Evolutionary conservation across 164 flowering plant genomes (phyloP).

Genomic region (Taxillus chinensis): DNA sequence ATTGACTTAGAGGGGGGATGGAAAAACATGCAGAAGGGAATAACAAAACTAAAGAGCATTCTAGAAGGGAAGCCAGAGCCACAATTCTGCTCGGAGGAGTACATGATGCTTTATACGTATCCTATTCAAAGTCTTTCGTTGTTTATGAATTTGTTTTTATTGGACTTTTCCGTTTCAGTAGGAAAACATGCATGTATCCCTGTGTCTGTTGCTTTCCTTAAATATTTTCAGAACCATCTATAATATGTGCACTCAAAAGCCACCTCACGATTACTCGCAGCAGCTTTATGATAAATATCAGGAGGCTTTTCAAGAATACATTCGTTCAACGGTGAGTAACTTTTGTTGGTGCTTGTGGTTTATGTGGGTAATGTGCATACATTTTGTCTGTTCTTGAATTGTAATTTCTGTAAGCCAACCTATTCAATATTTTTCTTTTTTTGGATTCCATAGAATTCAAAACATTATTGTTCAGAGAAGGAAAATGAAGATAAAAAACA

Average conservation of each 20-base stretch:
- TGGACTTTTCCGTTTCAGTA: too few relatives aligned
- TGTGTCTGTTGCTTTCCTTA: background rate
- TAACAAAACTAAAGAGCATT: background rate
- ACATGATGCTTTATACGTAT: constrained; percentile 4
- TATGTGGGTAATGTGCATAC: too few relatives aligned
- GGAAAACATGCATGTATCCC: background rate
- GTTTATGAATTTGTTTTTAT: too few relatives aligned
- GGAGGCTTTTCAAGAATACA: background rate
- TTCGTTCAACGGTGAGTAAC: background rate
- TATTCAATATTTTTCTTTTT: too few relatives aligned
- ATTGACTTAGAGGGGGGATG: background rate
- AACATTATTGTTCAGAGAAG: too few relatives aligned
- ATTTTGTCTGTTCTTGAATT: too few relatives aligned
- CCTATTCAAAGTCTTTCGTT: background rate
- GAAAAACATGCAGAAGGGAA: background rate
- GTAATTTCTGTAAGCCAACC: too few relatives aligned
- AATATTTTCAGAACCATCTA: background rate
- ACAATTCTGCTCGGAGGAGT: background rate
- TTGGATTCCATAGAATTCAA: too few relatives aligned
- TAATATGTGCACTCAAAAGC: constrained; percentile 1
- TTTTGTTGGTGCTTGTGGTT: background rate
- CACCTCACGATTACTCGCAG: background rate
- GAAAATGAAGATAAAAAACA: too few relatives aligned
- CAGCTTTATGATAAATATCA: background rate
- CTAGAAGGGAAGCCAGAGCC: background rate